phyloP scores from a whole-genome alignment of 2,329 filamentous ascomycete genomes.

The Aspergillus sp. region DNA sequence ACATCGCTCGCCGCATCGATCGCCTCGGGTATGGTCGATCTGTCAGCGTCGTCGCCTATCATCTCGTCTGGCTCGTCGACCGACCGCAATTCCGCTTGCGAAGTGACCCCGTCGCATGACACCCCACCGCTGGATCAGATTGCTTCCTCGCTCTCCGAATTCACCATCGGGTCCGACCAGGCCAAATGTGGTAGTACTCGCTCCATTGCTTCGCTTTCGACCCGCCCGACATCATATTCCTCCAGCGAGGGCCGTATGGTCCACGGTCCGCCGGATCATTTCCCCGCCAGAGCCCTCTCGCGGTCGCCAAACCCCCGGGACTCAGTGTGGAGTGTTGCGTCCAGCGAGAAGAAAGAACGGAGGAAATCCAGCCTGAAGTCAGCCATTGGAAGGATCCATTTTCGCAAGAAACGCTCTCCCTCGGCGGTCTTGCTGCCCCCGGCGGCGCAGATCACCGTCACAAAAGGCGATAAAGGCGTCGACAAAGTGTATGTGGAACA shows the following conservation, averaged over 20 bases:
- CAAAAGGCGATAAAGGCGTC: constrained; percentile 22
- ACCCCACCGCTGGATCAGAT: constrained; percentile 28
- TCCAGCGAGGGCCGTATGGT: constrained; percentile 32
- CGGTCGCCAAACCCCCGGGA: constrained; percentile 17
- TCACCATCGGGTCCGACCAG: constrained; percentile 30
- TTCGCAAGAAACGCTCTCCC: constrained; percentile 33
- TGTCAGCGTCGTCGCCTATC: constrained; percentile 29
- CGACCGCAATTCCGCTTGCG: constrained; percentile 30
- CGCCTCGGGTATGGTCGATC: constrained; percentile 33
- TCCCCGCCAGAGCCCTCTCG: constrained; percentile 16
- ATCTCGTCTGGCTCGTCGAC: constrained; percentile 33
- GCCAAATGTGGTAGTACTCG: constrained; percentile 33
- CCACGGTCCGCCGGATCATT: constrained; percentile 1
- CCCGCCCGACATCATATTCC: constrained; percentile 39
- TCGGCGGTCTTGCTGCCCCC: constrained; percentile 29
- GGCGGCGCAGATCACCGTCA: constrained; percentile 26
- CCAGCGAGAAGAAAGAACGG: constrained; percentile 29
- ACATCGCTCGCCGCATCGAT: constrained; percentile 37
- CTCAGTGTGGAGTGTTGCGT: constrained; percentile 29
- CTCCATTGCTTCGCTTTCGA: constrained; percentile 39
- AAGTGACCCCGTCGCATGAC: constrained; percentile 26
- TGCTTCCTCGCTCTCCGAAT: constrained; percentile 30
- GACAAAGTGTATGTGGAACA: constrained; percentile 39
- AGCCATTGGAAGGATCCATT: constrained; percentile 36
- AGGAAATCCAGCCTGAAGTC: constrained; percentile 32